Percentiles rank a stretch among this genome's conserved stretches.
These are phyloP conservation scores for Naganishia randhawae DNA, from an alignment of 768 basidiomycete species.

Conservation along the genomic window DNA sequence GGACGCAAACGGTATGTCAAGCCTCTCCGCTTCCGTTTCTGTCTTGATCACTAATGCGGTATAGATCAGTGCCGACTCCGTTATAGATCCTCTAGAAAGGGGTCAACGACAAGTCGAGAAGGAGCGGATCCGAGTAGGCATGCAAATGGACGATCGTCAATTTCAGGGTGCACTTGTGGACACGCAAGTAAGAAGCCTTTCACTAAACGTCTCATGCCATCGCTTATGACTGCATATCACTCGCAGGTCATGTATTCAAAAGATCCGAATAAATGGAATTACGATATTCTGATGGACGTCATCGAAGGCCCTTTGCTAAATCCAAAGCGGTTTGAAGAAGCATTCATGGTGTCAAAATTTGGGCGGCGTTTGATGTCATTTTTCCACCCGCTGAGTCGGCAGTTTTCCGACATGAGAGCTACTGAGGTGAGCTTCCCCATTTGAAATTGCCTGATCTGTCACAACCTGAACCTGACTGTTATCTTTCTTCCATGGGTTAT, in stretches of 20 bases:
- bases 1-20: constrained; percentile 6
- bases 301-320: constrained; percentile 89
- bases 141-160: constrained; percentile 91
- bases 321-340: constrained; percentile 88
- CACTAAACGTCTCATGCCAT: neutral
- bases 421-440: constrained; percentile 56
- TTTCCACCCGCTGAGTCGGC: constrained; percentile 79
- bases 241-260: constrained; percentile 75
- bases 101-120: constrained; percentile 89
- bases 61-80: constrained; percentile 52
- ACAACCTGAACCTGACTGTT: neutral
- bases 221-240: neutral
- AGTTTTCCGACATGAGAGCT: constrained; percentile 76
- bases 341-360: constrained; percentile 82
- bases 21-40: neutral
- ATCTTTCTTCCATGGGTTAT: neutral
- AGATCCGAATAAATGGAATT: constrained; percentile 88
- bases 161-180: constrained; percentile 82
- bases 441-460: too few relatives aligned
- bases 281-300: constrained; percentile 78
- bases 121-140: constrained; percentile 77
- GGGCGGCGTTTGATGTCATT: constrained; percentile 87
- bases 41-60: neutral
- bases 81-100: constrained; percentile 79
- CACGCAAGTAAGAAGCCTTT: constrained; percentile 63